Conservation (phyloP, 345 rosid species). For the Citrus reticulata region DNA sequence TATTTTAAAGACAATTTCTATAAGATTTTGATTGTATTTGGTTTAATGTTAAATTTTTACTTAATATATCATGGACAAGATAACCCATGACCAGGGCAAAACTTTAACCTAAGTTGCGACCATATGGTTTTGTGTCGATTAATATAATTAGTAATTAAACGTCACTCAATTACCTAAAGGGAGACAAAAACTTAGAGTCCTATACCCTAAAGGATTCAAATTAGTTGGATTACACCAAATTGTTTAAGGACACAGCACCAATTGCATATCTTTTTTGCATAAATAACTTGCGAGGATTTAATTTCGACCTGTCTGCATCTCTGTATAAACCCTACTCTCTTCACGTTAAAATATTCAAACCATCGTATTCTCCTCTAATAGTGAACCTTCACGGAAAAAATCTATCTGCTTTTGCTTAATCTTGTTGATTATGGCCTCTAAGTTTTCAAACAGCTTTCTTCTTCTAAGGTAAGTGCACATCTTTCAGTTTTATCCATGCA, state of each 20-base stretch:
- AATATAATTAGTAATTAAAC: too few species aligned
- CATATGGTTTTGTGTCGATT: too few species aligned
- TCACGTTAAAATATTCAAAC: background rate
- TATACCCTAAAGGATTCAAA: background rate
- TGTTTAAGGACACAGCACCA: background rate
- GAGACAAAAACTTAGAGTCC: background rate
- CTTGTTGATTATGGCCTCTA: slow-evolving; percentile 11
- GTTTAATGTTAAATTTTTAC: background rate
- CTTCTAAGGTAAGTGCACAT: slow-evolving; percentile 8
- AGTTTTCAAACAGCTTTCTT: slow-evolving; percentile 16
- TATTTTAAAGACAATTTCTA: too few species aligned
- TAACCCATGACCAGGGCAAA: too few species aligned
- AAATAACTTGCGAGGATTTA: too few species aligned
- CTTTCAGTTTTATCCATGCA: background rate
- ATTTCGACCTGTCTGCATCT: background rate
- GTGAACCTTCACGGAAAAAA: background rate
- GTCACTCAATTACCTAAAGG: background rate
- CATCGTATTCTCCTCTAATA: background rate
- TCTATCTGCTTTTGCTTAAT: background rate
- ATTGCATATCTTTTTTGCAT: background rate
- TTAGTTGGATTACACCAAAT: background rate
- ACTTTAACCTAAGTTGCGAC: too few species aligned
- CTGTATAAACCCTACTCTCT: background rate
- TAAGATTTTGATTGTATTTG: too few species aligned
- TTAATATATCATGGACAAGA: background rate